Conservation (phyloP, 306 rosid genomes). For the Echinosophora koreensis region DNA sequence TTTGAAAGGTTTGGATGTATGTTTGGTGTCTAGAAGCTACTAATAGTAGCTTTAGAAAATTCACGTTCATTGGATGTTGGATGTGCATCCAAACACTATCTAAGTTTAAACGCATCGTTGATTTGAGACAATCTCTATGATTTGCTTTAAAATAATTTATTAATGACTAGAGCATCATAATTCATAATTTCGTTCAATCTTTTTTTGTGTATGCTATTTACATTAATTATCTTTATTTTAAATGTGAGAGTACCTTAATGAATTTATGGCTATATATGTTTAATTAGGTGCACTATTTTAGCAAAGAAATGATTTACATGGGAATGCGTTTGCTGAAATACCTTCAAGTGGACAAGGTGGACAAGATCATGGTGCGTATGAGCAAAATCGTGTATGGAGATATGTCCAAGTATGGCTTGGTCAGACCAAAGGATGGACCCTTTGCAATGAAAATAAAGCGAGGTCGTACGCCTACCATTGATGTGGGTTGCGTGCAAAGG, state of each 20-base stretch:
- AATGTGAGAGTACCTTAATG: background rate
- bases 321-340: constrained; percentile 63
- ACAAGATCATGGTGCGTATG: constrained; percentile 44
- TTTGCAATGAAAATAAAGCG: constrained; percentile 50
- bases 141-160: too few species aligned
- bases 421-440: constrained; percentile 63
- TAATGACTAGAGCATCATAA: too few species aligned
- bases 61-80: too few species aligned
- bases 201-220: background rate
- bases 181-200: too few species aligned
- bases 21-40: too few species aligned
- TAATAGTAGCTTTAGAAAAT: too few species aligned
- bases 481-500: constrained; percentile 59
- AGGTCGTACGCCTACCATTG: constrained; percentile 70
- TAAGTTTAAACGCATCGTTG: too few species aligned
- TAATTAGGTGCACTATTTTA: constrained; percentile 59
- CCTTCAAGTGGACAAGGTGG: constrained; percentile 49
- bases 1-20: too few species aligned
- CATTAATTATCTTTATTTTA: background rate
- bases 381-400: constrained; percentile 55
- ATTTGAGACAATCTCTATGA: too few species aligned
- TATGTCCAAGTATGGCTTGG: constrained; percentile 56
- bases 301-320: constrained; percentile 57
- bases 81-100: too few species aligned
- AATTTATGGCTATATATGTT: background rate